Evolutionary conservation across 2,329 filamentous ascomycete species (phyloP).

Genomic region (Scleromitrula shiraiana): DNA sequence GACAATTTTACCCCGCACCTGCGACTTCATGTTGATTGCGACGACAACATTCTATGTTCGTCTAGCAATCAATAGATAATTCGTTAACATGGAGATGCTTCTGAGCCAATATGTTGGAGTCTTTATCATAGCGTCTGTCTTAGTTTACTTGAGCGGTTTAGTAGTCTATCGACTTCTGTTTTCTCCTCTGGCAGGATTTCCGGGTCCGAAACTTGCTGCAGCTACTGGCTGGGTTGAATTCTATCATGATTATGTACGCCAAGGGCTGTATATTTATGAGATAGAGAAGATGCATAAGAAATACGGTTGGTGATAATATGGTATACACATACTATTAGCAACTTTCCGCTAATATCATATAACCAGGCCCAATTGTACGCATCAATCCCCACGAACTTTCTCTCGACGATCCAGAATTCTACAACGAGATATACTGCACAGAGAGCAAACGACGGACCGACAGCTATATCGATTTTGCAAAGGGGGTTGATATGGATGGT

Average conservation of each 20-base stretch:
- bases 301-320: constrained; percentile 29
- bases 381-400: constrained; percentile 34
- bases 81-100: too few relatives aligned
- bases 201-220: constrained; percentile 27
- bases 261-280: constrained; percentile 35
- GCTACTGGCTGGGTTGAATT: constrained; percentile 19
- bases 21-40: too few relatives aligned
- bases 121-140: too few relatives aligned
- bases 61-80: too few relatives aligned
- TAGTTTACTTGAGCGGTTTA: too few relatives aligned
- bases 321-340: neutral
- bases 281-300: constrained; percentile 35
- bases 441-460: constrained; percentile 2
- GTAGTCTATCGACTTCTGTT: constrained; percentile 22
- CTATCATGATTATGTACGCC: constrained; percentile 35
- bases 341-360: neutral
- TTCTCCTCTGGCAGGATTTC: constrained; percentile 25
- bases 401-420: constrained; percentile 29
- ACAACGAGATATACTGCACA: constrained; percentile 32
- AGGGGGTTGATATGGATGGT: constrained; percentile 5
- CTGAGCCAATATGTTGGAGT: too few relatives aligned
- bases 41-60: too few relatives aligned
- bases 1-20: too few relatives aligned
- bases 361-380: constrained; percentile 26
- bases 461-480: constrained; percentile 4